These are phyloP conservation scores for Xylariaceae sp. DNA, from an alignment of 2,329 filamentous ascomycete genomes.

Conservation along the genomic window DNA sequence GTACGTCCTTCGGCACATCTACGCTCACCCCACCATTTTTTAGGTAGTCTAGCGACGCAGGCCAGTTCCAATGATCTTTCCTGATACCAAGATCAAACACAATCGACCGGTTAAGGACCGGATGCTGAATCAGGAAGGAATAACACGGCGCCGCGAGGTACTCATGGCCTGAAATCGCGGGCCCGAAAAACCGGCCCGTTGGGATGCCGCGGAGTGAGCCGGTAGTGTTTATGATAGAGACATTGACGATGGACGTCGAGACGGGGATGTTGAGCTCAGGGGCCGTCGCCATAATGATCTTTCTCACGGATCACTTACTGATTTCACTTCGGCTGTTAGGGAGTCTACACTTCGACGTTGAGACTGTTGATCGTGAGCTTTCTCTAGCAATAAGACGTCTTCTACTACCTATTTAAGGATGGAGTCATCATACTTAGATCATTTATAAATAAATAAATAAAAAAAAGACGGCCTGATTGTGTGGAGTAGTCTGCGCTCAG, in stretches of 20 bases:
- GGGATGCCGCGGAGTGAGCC: conserved; percentile 28
- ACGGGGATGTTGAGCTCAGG: conserved; percentile 38
- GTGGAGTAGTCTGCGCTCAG: too few species aligned
- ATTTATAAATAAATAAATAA: too few species aligned
- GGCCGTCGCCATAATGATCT: conserved; percentile 23
- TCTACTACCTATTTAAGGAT: too few species aligned
- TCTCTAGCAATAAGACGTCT: background rate
- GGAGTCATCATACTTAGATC: too few species aligned
- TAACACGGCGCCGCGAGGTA: conserved; percentile 28
- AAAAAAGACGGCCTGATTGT: too few species aligned
- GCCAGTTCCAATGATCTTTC: conserved; percentile 25
- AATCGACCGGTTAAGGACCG: conserved; percentile 27
- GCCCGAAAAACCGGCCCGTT: conserved; percentile 30
- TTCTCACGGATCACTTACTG: background rate
- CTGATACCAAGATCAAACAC: conserved; percentile 31
- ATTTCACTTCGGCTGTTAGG: background rate
- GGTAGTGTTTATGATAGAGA: conserved; percentile 39
- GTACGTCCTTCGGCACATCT: conserved; percentile 21
- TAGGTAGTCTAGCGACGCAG: conserved; percentile 1
- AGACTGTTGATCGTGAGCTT: background rate
- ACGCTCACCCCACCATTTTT: conserved; percentile 1
- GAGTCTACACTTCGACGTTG: background rate
- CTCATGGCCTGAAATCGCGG: conserved; percentile 35
- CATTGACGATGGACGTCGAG: conserved; percentile 36
- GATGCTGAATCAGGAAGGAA: conserved; percentile 30